Percentiles rank a stretch among this genome's conserved stretches.
Conservation (phyloP, 129 eudicot genomes). For the Ambrosia trifida region DNA sequence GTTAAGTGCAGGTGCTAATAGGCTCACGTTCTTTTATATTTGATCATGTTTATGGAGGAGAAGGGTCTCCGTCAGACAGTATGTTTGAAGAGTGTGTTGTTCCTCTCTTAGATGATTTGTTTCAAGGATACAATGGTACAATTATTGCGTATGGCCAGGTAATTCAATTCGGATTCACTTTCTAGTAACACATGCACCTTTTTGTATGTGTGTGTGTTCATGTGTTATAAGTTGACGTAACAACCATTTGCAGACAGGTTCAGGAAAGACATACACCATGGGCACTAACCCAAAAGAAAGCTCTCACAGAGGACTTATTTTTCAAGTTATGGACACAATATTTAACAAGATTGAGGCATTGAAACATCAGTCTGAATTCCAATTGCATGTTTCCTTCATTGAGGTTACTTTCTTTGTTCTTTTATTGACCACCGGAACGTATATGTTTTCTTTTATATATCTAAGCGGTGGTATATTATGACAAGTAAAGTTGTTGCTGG, state of each 20-base stretch:
- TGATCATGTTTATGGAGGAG: constrained; percentile 91
- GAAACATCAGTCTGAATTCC: constrained; percentile 78
- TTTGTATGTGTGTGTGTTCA: background rate
- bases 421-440: background rate
- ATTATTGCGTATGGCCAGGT: constrained; percentile 99
- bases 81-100: constrained; percentile 95
- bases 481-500: background rate
- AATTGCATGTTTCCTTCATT: constrained; percentile 85
- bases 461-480: background rate
- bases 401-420: constrained; percentile 58
- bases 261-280: constrained; percentile 99
- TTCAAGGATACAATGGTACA: constrained; percentile 96
- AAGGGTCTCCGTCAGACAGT: constrained; percentile 65
- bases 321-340: constrained; percentile 69
- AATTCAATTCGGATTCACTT: constrained; percentile 26
- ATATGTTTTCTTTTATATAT: background rate
- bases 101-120: constrained; percentile 90
- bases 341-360: constrained; percentile 75
- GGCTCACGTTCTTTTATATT: constrained; percentile 90
- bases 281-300: constrained; percentile 86
- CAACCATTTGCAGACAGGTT: constrained; percentile 79
- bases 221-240: constrained; percentile 25
- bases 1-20: constrained; percentile 69
- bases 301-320: constrained; percentile 65
- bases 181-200: background rate